Conservation (phyloP, 768 basidiomycete genomes). For the Boletus reticulatus region DNA sequence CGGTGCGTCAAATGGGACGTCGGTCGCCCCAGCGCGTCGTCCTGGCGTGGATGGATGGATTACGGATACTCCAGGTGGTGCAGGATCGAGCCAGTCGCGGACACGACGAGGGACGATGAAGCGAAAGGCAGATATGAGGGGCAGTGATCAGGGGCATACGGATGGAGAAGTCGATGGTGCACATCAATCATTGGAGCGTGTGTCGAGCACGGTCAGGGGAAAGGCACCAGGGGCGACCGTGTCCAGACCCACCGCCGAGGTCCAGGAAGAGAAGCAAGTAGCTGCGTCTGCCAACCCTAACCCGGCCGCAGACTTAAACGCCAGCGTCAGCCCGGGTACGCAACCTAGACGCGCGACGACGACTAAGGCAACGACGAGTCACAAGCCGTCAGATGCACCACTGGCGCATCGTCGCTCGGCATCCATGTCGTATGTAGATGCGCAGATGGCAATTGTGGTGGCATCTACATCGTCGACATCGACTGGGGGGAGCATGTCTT, state of each 20-base stretch:
- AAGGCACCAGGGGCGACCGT: background rate
- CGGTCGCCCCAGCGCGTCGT: background rate
- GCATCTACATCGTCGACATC: background rate
- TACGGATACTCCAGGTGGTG: conserved; percentile 8
- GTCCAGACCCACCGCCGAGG: background rate
- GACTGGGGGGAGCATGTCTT: background rate
- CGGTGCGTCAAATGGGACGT: background rate
- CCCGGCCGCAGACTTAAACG: background rate
- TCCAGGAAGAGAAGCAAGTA: background rate
- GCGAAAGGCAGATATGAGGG: conserved; percentile 22
- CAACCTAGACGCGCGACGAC: conserved; percentile 7
- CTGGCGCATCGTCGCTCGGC: conserved; percentile 14
- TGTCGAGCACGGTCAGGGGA: background rate
- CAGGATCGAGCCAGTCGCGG: background rate
- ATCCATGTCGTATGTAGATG: conserved; percentile 9
- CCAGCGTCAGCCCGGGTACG: background rate
- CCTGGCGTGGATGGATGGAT: conserved; percentile 17
- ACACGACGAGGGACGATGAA: conserved; percentile 2
- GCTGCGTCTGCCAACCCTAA: background rate
- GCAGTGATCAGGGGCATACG: conserved; percentile 27
- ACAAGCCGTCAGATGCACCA: background rate
- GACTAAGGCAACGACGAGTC: background rate
- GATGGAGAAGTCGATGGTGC: conserved; percentile 22
- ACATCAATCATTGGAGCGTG: background rate
- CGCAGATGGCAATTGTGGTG: background rate